Evolutionary conservation across 345 rosid genomes (phyloP), one percentile per base, ranked within the genome.

Genomic region (Triadica sebifera): DNA sequence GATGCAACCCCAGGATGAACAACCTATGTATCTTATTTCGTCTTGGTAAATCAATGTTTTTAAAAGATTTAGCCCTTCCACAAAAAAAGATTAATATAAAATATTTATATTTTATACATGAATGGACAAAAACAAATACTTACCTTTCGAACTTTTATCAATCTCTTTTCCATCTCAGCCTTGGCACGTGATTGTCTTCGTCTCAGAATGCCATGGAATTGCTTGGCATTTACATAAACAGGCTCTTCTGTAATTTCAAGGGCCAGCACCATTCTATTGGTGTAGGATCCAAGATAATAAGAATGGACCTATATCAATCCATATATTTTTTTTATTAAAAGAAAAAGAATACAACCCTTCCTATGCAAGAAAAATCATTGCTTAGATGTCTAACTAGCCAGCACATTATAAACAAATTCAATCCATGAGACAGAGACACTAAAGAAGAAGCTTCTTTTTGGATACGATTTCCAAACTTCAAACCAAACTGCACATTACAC

Each of bases 171-270:
- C 56, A 43, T n/a, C 69, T 80, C 79, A 15, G 59, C 75, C 74
- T 56, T 76, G 2, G 78, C 84, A 12, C 81, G 84, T 4, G 78
- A 71, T 29, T 66, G 63, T 72, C 77, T 76, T 60, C 81, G 78
- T 24, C 78, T 77, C 67, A 81, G 62, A 20, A 81, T 81, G 29
- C 84, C 80, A 64, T 74, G 84, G 59, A 77, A 81, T 69, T 81
- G 84, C 76, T 74, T 77, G 16, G 81, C 84, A 71, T 81, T 81
- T n/a, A 81, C 81, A 65, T 73, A 81, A 22, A 75, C 79, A 17
- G 79, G 79, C 24, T 75, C 79, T 41, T 75, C 73, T 41, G 73
- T 67, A 74, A 69, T 61, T 34, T 75, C 78, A 49, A 51, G 69
- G n/a, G 78, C 69, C 58, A 69, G 34, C 20, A 69, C 73, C 74